A percentile compares a stretch with the other conserved stretches of the same genome.
phyloP scores from a whole-genome alignment of 192 early-diverging fungal genomes.

The Chytriomyces hyalinus region DNA sequence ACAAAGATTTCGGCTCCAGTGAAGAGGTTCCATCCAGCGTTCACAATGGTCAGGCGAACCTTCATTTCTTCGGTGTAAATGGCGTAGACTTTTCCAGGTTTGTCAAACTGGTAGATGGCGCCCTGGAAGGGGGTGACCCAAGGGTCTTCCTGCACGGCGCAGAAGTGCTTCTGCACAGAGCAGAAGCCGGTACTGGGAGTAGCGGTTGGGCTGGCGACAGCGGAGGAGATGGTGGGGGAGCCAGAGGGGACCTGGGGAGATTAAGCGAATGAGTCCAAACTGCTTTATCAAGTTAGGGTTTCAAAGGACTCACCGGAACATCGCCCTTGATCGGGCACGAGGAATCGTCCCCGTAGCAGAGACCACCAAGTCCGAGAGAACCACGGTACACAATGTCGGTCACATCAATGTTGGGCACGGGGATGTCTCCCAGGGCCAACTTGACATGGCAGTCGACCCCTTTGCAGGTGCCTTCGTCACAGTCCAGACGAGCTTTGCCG shows the following conservation, averaged over 20 bases:
- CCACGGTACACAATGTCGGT: neutral
- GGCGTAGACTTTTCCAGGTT: neutral
- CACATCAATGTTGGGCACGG: neutral
- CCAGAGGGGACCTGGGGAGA: neutral
- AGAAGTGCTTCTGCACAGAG: neutral
- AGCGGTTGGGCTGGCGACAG: neutral
- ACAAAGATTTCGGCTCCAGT: too few relatives aligned
- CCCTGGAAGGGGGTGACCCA: neutral
- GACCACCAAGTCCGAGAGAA: neutral
- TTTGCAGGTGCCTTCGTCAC: constrained; percentile 2
- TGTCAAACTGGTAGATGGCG: neutral
- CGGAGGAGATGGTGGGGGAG: neutral
- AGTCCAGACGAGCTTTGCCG: neutral
- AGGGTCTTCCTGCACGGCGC: constrained; percentile 6
- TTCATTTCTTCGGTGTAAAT: constrained; percentile 15
- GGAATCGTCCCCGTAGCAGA: constrained; percentile 7
- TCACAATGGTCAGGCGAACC: neutral
- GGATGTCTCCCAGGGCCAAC: neutral
- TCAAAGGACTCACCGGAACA: neutral
- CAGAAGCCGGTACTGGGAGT: neutral
- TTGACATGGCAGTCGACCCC: neutral
- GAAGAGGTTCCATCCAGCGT: too few relatives aligned
- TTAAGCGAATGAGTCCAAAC: neutral
- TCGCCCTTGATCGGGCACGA: neutral
- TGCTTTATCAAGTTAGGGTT: neutral